These are phyloP conservation scores for Vitellaria paradoxa DNA, from an alignment of 179 eudicot species.

Conservation along the genomic window DNA sequence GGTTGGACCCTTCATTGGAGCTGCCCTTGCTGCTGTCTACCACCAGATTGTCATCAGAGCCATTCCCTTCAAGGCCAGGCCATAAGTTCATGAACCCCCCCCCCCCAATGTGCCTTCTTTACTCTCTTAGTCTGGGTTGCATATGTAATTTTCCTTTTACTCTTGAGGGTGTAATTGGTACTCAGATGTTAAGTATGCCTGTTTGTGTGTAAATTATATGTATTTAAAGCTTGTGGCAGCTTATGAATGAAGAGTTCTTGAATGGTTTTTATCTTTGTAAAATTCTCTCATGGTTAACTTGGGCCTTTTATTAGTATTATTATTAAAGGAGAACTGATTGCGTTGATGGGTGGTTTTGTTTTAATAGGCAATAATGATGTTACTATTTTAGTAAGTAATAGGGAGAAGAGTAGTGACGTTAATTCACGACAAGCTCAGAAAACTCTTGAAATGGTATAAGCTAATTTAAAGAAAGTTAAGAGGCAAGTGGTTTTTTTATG, in stretches of 20 bases:
- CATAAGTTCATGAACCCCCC: conserved; percentile 14
- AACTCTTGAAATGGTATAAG: too few species aligned
- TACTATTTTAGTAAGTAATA: too few species aligned
- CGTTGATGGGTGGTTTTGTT: too few species aligned
- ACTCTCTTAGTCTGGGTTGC: not conserved
- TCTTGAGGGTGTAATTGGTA: conserved; percentile 1
- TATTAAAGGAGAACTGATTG: too few species aligned
- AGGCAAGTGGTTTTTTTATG: too few species aligned
- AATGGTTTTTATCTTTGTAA: not conserved
- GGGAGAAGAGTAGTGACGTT: too few species aligned
- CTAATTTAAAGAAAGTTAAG: too few species aligned
- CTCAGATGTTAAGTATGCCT: not conserved
- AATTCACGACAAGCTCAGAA: too few species aligned
- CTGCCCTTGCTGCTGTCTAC: conserved; percentile 82
- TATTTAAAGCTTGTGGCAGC: conserved; percentile 9
- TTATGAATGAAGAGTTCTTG: conserved; percentile 14
- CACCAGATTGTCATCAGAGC: conserved; percentile 77
- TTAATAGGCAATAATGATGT: too few species aligned
- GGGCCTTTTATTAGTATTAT: too few species aligned
- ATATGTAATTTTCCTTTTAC: not conserved
- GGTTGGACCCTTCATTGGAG: conserved; percentile 95
- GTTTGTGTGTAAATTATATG: conserved; percentile 11
- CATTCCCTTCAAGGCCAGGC: conserved; percentile 80
- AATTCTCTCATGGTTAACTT: not conserved
- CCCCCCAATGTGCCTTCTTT: not conserved